These are phyloP conservation scores for Iberis pinnata DNA, from an alignment of 345 rosid genomes.

Conservation along the genomic window DNA sequence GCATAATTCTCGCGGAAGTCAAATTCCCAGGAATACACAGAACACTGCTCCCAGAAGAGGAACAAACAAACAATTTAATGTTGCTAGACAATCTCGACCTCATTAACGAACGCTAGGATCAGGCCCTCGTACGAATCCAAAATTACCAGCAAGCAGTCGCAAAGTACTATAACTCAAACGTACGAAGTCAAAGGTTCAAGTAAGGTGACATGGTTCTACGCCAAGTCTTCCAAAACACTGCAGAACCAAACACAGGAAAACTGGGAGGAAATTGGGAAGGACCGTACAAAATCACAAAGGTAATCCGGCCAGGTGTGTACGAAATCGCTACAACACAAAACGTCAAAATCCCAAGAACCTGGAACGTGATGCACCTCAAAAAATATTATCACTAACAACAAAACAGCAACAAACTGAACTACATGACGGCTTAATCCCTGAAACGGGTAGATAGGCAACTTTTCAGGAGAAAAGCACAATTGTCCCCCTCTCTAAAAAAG, in stretches of 20 bases:
- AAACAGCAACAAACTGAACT: too few relatives aligned
- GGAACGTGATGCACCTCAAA: too few relatives aligned
- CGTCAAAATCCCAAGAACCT: too few relatives aligned
- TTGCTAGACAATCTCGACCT: not conserved
- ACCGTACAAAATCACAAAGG: not conserved
- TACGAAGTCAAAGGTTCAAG: not conserved
- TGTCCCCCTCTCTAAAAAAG: too few relatives aligned
- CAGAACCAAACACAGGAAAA: not conserved
- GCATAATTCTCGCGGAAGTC: not conserved
- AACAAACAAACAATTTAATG: not conserved
- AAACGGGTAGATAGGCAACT: too few relatives aligned
- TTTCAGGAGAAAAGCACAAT: too few relatives aligned
- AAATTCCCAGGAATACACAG: not conserved
- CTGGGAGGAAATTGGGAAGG: not conserved
- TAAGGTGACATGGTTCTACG: not conserved
- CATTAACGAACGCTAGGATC: too few relatives aligned
- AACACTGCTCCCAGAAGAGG: not conserved
- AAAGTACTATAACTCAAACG: not conserved
- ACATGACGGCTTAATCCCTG: too few relatives aligned
- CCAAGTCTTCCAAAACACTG: not conserved
- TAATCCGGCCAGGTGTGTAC: not conserved
- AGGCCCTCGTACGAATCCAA: not conserved
- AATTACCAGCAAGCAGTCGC: not conserved
- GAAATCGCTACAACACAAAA: too few relatives aligned
- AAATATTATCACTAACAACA: too few relatives aligned